Conservation (phyloP, 2,329 filamentous ascomycete species). For the Zasmidium citrigriseum region DNA sequence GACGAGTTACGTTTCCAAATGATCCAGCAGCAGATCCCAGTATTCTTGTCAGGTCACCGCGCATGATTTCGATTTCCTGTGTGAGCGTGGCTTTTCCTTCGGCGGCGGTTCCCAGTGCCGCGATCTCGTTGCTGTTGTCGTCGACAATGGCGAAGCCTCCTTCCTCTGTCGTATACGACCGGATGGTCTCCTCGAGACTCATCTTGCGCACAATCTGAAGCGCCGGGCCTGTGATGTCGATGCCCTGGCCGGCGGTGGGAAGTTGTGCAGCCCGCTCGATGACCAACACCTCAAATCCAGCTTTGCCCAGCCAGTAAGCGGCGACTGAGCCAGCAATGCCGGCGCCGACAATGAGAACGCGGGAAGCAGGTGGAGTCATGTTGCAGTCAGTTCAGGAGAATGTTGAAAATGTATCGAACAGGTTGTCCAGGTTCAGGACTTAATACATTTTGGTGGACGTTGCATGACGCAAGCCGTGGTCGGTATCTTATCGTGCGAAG, state of each 20-base stretch:
- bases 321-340: slow-evolving; percentile 37
- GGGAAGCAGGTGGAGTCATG: slow-evolving; percentile 3
- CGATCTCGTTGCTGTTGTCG: slow-evolving; percentile 22
- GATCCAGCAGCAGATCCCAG: slow-evolving; percentile 36
- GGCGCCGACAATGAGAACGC: slow-evolving; percentile 16
- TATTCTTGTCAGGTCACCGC: slow-evolving; percentile 52
- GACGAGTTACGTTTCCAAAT: slow-evolving; percentile 16
- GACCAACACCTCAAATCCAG: slow-evolving; percentile 19
- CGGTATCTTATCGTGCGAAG: background rate
- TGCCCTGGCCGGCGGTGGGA: slow-evolving; percentile 25
- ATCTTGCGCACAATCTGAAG: slow-evolving; percentile 28
- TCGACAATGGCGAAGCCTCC: slow-evolving; percentile 31
- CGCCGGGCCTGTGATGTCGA: slow-evolving; percentile 31
- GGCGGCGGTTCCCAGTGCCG: slow-evolving; percentile 10
- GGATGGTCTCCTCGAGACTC: slow-evolving; percentile 29
- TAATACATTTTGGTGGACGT: background rate
- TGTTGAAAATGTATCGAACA: background rate
- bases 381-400: background rate
- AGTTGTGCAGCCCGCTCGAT: slow-evolving; percentile 19
- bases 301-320: slow-evolving; percentile 40
- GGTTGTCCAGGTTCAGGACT: background rate
- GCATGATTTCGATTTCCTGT: slow-evolving; percentile 39
- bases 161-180: slow-evolving; percentile 28
- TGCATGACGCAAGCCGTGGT: background rate
- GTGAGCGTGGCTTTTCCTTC: slow-evolving; percentile 16